Evolutionary conservation across 1,284 basidiomycete genomes (phyloP), one percentile per base, ranked within the genome.

Genomic region (Fomes fomentarius): DNA sequence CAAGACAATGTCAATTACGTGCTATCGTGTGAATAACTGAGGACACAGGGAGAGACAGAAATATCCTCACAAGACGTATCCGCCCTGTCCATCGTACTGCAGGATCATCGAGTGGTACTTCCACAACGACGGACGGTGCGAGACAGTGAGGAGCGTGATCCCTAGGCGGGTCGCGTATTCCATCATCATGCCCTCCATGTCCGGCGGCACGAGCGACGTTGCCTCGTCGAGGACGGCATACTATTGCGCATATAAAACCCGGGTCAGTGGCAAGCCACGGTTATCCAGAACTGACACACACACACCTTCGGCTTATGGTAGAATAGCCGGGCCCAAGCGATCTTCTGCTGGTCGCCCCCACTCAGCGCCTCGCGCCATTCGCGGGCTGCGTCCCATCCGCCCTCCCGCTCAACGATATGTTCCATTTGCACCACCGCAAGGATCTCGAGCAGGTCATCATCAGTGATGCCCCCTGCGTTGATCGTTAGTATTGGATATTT

Each of bases 191-290:
- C 89, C 93, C 72, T 98, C 96, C 69, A 97, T 89, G 54, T 96
- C 94, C 15, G 91, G 83, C 5, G 96, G 96, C 11, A 99, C 95
- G 0, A 96, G 87, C 11, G 89, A 93, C 1, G 96, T 98, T 59
- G 95, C 96, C 71, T 99, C 96, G 68, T 98, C 96, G 39, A 98
- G 79, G 50, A 99, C 95, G 4, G 96, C 96, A 65, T 96, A 98
- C 92, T 95, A 53, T 30, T 30, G 22, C 17, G 17, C 41, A 5
- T 19, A n/a, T 15, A 12, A 9, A 22, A 24, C 14, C 14, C 11
- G 25, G 19, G 33, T 8, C 37, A 26, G 8, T 21, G 28, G 31
- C 19, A 1, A 41, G 3, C 14, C n/a, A 12, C 22, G 48, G 2
- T 8, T 14, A 4, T 37, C 10, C 2, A 26, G 1, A 9, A 37